Base-by-base conservation (phyloP, 768 basidiomycete species). In the Trametes elegans region DNA sequence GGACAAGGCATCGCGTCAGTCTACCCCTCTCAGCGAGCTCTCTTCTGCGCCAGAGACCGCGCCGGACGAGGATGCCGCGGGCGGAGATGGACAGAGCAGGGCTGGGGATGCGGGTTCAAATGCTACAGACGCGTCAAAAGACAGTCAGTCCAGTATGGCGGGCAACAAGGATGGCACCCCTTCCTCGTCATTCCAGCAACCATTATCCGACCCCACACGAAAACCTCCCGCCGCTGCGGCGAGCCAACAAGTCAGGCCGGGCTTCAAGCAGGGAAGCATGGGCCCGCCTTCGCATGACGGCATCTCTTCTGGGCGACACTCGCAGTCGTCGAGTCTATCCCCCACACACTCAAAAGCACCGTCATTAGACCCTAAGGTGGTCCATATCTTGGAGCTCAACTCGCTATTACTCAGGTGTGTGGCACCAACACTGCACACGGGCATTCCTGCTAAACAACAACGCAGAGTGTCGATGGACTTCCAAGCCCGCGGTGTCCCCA, bases 11-110 rank as follows among this genome's bases (percentile, higher is more conserved):
- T 87, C 85, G 51, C 74, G 83, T 27, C 76, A 76, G 54, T 85
- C 85, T 19, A 88, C 88, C 0, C 88, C 88, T 3, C 80, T 91
- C 65, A 89, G 85, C 60, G 88, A 89, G 58, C 80, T 89, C 23
- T 88, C 88, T 7, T 83, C 86, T 1, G 78, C 84, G 0, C 81
- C 84, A 35, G 82, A 83, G 62, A 58, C 57, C 40, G 57, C 52
- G 5, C 57, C 57, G 35, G 73, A 74, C 21, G 82, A 83, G 42
- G 81, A 82, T 59, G 67, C 24, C 43, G 16, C 36, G 14, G 29
- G 52, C 24, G 70, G 73, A 14, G 74, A 76, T 3, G 70, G 71
- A 48, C 71, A 75, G 47, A 69, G 71, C 29, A 66, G 67, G 45
- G 66, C 61, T 18, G 24, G 18, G n/a, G 36, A 14, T 23, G 28